These are phyloP conservation scores for Termitomyces sp. DNA, from an alignment of 768 basidiomycete genomes.

Conservation along the genomic window DNA sequence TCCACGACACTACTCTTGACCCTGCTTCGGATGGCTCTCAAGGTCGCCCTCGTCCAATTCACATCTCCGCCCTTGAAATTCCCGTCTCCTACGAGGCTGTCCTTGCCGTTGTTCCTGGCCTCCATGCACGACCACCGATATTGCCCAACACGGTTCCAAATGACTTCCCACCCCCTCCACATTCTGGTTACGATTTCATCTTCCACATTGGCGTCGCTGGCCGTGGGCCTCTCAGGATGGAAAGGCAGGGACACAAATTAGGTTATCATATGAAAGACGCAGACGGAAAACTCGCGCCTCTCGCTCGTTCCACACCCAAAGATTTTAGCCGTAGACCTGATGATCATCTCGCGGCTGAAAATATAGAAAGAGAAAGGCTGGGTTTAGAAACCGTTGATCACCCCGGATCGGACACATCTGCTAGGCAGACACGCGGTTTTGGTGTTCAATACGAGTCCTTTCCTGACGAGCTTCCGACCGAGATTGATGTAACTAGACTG, in stretches of 20 bases:
- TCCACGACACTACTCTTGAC: constrained; percentile 54
- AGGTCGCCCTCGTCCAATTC: constrained; percentile 35
- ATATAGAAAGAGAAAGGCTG: constrained; percentile 29
- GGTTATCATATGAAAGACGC: constrained; percentile 70
- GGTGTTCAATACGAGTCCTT: constrained; percentile 48
- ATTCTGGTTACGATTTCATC: constrained; percentile 60
- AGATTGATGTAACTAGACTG: constrained; percentile 53
- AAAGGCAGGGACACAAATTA: constrained; percentile 59
- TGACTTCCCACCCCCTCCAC: constrained; percentile 33
- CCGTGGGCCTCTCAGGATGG: constrained; percentile 58
- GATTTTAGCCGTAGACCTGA: constrained; percentile 36
- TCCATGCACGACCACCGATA: constrained; percentile 59
- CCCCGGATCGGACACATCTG: constrained; percentile 27
- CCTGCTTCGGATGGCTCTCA: constrained; percentile 15
- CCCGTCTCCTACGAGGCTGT: constrained; percentile 58
- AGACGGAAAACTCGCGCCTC: constrained; percentile 49
- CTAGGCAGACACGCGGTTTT: constrained; percentile 37
- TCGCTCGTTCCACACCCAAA: constrained; percentile 35
- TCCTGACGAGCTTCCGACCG: constrained; percentile 53
- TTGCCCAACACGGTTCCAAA: constrained; percentile 29
- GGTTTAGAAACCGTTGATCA: constrained; percentile 34
- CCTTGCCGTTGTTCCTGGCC: constrained; percentile 46
- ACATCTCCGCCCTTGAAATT: constrained; percentile 54
- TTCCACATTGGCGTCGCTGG: constrained; percentile 69
- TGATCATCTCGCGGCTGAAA: constrained; percentile 29